Percentiles rank a stretch among this genome's conserved stretches.
Evolutionary conservation across 2,329 filamentous ascomycete species (phyloP).

Genomic region (Penicillium verrucosum): DNA sequence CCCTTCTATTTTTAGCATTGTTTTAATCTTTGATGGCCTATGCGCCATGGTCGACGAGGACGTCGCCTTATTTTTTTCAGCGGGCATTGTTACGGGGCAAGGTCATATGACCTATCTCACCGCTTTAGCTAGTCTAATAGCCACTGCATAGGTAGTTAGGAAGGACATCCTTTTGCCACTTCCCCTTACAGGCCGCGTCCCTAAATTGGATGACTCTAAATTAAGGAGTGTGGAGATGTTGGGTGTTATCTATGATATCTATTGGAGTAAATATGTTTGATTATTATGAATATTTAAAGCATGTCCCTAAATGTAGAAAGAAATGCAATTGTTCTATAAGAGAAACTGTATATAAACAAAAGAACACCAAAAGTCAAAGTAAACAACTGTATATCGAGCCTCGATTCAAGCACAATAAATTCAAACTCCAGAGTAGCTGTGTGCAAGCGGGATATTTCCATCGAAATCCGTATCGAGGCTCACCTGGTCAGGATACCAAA

Average conservation of each 20-base stretch:
- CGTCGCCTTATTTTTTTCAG: no score
- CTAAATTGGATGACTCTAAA: no score
- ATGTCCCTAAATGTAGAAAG: neutral
- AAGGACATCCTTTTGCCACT: no score
- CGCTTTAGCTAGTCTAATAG: no score
- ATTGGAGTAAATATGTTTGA: neutral
- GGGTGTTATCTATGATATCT: neutral
- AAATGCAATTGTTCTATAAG: neutral
- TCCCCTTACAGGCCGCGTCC: no score
- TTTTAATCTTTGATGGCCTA: no score
- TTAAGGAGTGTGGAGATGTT: neutral
- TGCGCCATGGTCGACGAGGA: no score
- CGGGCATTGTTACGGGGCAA: no score
- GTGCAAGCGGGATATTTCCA: neutral
- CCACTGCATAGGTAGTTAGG: no score
- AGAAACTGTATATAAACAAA: neutral
- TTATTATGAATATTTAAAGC: neutral
- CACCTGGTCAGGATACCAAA: constrained; percentile 15
- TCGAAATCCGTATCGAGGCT: neutral
- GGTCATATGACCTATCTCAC: no score
- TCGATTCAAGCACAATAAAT: neutral
- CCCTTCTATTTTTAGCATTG: no score
- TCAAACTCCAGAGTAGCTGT: neutral
- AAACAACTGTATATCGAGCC: neutral
- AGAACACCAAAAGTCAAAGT: neutral